phyloP scores from a whole-genome alignment of 163 green algal genomes.

The Coccomyxa subellipsoidea region DNA sequence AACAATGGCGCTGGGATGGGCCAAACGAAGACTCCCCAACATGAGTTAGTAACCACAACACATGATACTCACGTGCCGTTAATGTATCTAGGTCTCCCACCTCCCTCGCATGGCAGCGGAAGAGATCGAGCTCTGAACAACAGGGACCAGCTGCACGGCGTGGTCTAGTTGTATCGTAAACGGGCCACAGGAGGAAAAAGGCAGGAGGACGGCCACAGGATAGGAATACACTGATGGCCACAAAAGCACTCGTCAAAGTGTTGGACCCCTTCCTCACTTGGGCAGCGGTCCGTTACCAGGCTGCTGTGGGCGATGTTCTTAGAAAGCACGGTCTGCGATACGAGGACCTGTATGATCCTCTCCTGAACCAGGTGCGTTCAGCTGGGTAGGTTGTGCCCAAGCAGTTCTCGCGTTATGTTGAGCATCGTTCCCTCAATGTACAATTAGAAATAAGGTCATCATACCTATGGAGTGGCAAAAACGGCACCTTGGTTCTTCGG shows the following conservation, averaged over 20 bases:
- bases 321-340: constrained; percentile 83
- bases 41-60: no score
- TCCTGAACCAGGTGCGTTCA: constrained; percentile 68
- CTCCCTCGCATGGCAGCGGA: no score
- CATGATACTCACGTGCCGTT: no score
- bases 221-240: not conserved
- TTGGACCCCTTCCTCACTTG: constrained; percentile 63
- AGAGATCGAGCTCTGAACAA: no score
- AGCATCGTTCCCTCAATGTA: no score
- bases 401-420: no score
- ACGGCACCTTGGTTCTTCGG: not conserved
- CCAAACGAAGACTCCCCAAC: no score
- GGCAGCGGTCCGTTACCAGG: constrained; percentile 62
- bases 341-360: constrained; percentile 87
- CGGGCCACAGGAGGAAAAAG: not conserved
- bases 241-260: constrained; percentile 46
- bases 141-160: no score
- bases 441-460: no score
- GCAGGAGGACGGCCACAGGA: not conserved
- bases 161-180: no score
- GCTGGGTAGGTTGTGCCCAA: not conserved
- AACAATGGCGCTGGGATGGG: no score
- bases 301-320: constrained; percentile 62
- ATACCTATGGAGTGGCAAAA: not conserved
- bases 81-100: no score